Conservation (phyloP, 768 basidiomycete genomes). For the Russula sp. region DNA sequence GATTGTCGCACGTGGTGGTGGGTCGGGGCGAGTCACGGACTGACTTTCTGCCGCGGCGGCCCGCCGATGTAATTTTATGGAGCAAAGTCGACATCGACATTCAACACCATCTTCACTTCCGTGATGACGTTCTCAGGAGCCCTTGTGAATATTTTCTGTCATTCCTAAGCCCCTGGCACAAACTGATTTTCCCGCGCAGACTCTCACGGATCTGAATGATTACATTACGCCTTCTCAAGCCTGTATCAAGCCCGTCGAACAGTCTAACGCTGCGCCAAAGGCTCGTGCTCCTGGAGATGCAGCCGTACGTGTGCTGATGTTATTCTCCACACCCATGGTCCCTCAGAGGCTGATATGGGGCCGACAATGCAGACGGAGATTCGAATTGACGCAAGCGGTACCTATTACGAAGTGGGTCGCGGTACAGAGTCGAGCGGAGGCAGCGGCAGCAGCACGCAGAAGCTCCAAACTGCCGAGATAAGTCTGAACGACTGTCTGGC, state of each 20-base stretch:
- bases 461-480: conserved; percentile 90
- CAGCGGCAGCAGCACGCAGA: conserved; percentile 35
- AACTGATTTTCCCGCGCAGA: conserved; percentile 39
- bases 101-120: neutral
- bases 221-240: conserved; percentile 95
- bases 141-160: conserved; percentile 7
- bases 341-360: conserved; percentile 25
- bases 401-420: conserved; percentile 75
- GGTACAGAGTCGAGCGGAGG: conserved; percentile 20
- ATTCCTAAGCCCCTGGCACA: neutral
- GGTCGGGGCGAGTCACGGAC: neutral
- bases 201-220: conserved; percentile 91
- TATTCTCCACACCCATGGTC: neutral
- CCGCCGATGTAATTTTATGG: neutral
- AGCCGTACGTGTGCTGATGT: conserved; percentile 32
- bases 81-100: neutral
- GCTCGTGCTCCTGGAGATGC: conserved; percentile 38
- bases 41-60: neutral
- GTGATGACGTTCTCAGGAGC: conserved; percentile 21
- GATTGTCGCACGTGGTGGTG: no score
- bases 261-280: conserved; percentile 36
- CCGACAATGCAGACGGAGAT: conserved; percentile 76
- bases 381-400: conserved; percentile 73
- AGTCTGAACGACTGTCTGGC: conserved; percentile 97
- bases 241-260: conserved; percentile 92